Evolutionary conservation across 257 asterid species (phyloP).

Genomic region (Primulina tabacum): DNA sequence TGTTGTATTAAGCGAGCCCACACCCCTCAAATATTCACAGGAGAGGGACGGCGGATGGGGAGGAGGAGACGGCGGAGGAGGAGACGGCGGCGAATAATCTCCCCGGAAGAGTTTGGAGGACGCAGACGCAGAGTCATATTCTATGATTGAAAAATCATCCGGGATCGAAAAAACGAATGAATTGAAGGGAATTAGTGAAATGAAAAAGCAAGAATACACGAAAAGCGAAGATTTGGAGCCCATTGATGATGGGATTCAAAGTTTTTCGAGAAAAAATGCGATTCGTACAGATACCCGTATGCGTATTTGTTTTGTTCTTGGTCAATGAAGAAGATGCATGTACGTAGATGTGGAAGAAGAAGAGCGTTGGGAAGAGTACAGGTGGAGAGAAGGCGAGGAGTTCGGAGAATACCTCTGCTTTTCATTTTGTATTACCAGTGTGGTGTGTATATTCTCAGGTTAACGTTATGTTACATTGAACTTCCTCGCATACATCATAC

Average conservation of each 20-base stretch:
- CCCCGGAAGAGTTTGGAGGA: constrained; percentile 28
- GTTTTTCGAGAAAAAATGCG: too few species aligned
- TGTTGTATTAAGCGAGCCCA: constrained; percentile 76
- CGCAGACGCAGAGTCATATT: constrained; percentile 22
- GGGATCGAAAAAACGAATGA: constrained; percentile 20
- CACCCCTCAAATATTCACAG: constrained; percentile 56
- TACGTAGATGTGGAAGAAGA: constrained; percentile 22
- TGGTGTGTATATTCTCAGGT: too few species aligned
- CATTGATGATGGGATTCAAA: constrained; percentile 25
- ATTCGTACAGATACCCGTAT: constrained; percentile 17
- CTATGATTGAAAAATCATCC: constrained; percentile 42
- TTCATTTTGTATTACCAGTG: constrained; percentile 34
- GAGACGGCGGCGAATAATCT: constrained; percentile 50
- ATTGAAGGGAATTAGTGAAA: constrained; percentile 15
- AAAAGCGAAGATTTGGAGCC: constrained; percentile 21
- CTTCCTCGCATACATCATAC: too few species aligned
- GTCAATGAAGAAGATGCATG: neutral
- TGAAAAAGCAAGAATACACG: constrained; percentile 9
- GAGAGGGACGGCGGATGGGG: constrained; percentile 53
- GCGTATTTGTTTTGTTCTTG: neutral
- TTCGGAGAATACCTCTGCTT: constrained; percentile 33
- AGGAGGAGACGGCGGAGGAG: constrained; percentile 66
- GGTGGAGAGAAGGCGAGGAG: constrained; percentile 45
- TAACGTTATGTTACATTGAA: too few species aligned
- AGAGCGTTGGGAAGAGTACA: constrained; percentile 26